phyloP scores from a whole-genome alignment of 768 basidiomycete genomes.

The Boletus pseudo-olivaceus region DNA sequence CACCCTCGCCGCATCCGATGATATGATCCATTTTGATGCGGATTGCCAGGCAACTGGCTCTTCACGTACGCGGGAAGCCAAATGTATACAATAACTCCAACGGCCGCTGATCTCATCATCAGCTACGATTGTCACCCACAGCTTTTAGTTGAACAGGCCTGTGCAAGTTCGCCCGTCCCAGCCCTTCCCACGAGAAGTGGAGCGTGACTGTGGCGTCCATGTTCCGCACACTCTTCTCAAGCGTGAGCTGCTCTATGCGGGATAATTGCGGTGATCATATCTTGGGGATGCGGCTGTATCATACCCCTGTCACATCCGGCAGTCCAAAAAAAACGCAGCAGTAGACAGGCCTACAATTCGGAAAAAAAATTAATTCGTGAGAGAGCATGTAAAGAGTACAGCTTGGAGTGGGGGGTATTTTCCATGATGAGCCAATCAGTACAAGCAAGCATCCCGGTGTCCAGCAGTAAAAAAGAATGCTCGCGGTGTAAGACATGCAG shows the following conservation, averaged over 20 bases:
- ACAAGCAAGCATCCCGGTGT: constrained; percentile 18
- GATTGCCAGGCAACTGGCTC: constrained; percentile 23
- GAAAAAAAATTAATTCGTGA: neutral
- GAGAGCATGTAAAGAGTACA: constrained; percentile 19
- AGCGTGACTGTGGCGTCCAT: constrained; percentile 17
- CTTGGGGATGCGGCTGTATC: constrained; percentile 2
- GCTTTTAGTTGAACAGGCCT: constrained; percentile 3
- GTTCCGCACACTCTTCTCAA: neutral
- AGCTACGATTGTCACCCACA: constrained; percentile 11
- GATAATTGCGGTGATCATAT: constrained; percentile 1
- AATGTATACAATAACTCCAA: neutral
- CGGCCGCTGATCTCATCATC: constrained; percentile 9
- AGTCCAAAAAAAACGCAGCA: neutral
- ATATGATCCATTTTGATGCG: constrained; percentile 15
- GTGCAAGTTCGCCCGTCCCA: neutral
- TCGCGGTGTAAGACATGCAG: constrained; percentile 8
- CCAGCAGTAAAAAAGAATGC: constrained; percentile 17
- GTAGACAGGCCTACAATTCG: neutral
- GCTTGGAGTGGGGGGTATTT: constrained; percentile 19
- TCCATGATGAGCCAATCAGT: constrained; percentile 15
- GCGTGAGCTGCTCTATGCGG: constrained; percentile 1
- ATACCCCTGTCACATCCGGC: neutral
- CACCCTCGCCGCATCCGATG: constrained; percentile 1
- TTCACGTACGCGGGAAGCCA: constrained; percentile 17
- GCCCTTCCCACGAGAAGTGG: constrained; percentile 16